phyloP scores from a whole-genome alignment of 2,329 filamentous ascomycete species.

The Aspergillus fumigatus region DNA sequence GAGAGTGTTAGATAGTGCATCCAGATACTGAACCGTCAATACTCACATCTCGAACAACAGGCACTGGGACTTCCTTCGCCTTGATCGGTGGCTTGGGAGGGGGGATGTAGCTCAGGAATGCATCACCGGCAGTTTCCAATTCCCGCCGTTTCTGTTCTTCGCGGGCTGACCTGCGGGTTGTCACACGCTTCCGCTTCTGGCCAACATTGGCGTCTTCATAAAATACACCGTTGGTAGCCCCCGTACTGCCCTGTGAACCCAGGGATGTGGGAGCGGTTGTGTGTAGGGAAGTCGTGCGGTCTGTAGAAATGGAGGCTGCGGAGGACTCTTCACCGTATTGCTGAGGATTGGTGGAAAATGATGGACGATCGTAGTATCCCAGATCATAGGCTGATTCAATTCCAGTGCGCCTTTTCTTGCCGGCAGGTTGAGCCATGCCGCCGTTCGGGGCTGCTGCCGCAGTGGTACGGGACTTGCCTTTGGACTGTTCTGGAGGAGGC shows the following conservation, averaged over 20 bases:
- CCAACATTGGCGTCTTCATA: constrained; percentile 67
- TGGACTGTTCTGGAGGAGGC: constrained; percentile 45
- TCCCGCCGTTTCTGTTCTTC: constrained; percentile 79
- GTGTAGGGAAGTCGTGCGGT: constrained; percentile 76
- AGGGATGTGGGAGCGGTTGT: constrained; percentile 88
- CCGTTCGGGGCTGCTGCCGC: constrained; percentile 24
- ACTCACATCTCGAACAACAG: constrained; percentile 57
- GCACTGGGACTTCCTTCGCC: constrained; percentile 69
- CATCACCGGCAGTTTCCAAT: constrained; percentile 64
- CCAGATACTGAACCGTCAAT: background rate
- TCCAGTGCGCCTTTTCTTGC: constrained; percentile 70
- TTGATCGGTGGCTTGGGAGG: constrained; percentile 88
- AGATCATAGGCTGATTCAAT: constrained; percentile 61
- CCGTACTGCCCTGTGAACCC: constrained; percentile 57
- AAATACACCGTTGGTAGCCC: constrained; percentile 53
- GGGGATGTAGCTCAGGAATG: constrained; percentile 75
- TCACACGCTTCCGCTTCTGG: constrained; percentile 80
- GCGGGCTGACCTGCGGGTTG: constrained; percentile 71
- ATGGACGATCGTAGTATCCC: constrained; percentile 65
- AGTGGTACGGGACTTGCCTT: constrained; percentile 18
- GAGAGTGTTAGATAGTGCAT: constrained; percentile 3
- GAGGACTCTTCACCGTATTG: constrained; percentile 62
- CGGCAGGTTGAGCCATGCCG: constrained; percentile 40
- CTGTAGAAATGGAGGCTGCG: constrained; percentile 72
- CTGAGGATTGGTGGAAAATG: constrained; percentile 70